These are phyloP conservation scores for Hypoxylon fuscum DNA, from an alignment of 495 filamentous ascomycete genomes.

Conservation along the genomic window DNA sequence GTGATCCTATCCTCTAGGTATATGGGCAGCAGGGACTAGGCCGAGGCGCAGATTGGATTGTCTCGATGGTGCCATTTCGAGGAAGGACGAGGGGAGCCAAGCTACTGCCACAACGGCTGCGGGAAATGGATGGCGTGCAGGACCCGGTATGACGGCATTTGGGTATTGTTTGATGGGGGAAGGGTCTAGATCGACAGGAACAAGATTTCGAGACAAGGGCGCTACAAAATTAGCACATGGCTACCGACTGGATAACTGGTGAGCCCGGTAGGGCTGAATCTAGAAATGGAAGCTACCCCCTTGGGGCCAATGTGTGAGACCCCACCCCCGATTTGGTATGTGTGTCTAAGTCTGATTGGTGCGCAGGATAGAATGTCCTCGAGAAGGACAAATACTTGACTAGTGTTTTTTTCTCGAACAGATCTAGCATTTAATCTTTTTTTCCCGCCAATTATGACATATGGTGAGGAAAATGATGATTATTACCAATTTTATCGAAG, in stretches of 20 bases:
- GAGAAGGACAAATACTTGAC: constrained; percentile 20
- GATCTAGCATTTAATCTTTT: background rate
- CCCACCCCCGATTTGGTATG: constrained; percentile 40
- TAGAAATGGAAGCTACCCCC: constrained; percentile 36
- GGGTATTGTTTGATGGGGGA: constrained; percentile 25
- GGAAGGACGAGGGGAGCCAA: constrained; percentile 14
- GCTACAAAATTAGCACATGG: constrained; percentile 34
- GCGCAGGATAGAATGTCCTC: constrained; percentile 30
- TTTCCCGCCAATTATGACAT: background rate
- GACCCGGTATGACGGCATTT: constrained; percentile 38
- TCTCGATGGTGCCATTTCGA: constrained; percentile 24
- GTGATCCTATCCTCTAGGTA: constrained; percentile 5
- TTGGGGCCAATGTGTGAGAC: constrained; percentile 31
- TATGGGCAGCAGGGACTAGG: background rate
- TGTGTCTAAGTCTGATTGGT: constrained; percentile 40
- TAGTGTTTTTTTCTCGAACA: constrained; percentile 10
- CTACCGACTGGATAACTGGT: constrained; percentile 20
- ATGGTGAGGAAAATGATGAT: background rate
- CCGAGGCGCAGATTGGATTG: constrained; percentile 25
- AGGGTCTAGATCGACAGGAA: constrained; percentile 40
- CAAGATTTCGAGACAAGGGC: constrained; percentile 27
- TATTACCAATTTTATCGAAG: background rate
- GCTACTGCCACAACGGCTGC: constrained; percentile 15
- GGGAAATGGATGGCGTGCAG: constrained; percentile 26
- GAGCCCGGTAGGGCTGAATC: constrained; percentile 38